Evolutionary conservation across 495 filamentous ascomycete genomes (phyloP).

Genomic region (Saxophila tyrrhenica): DNA sequence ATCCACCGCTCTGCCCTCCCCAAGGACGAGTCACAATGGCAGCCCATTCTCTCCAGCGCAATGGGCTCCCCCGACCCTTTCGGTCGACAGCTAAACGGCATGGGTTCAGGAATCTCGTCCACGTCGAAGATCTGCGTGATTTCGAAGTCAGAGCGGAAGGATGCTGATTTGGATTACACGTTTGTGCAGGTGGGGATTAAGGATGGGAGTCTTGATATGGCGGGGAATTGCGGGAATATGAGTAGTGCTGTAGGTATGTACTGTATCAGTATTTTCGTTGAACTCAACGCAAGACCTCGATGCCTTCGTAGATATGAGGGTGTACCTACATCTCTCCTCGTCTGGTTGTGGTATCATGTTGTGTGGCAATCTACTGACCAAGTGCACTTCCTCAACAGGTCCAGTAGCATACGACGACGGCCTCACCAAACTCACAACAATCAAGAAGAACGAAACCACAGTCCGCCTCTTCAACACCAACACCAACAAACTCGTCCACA

Average conservation of each 20-base stretch:
- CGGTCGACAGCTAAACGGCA: constrained; percentile 58
- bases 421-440: constrained; percentile 26
- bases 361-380: too few relatives aligned
- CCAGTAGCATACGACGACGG: constrained; percentile 50
- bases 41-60: constrained; percentile 43
- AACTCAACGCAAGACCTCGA: too few relatives aligned
- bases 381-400: too few relatives aligned
- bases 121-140: constrained; percentile 64
- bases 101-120: constrained; percentile 59
- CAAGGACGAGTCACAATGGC: constrained; percentile 38
- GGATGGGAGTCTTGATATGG: constrained; percentile 47
- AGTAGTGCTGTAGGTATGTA: constrained; percentile 38
- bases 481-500: constrained; percentile 33
- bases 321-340: too few relatives aligned
- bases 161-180: constrained; percentile 60
- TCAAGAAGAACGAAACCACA: constrained; percentile 22
- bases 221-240: constrained; percentile 70
- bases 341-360: too few relatives aligned
- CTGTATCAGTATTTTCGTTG: too few relatives aligned
- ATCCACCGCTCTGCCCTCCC: constrained; percentile 46
- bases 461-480: constrained; percentile 46
- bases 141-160: constrained; percentile 32
- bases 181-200: constrained; percentile 58
- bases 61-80: constrained; percentile 61
- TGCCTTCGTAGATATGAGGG: too few relatives aligned